Evolutionary conservation across 768 basidiomycete genomes (phyloP).

Genomic region (Epithele typhae): DNA sequence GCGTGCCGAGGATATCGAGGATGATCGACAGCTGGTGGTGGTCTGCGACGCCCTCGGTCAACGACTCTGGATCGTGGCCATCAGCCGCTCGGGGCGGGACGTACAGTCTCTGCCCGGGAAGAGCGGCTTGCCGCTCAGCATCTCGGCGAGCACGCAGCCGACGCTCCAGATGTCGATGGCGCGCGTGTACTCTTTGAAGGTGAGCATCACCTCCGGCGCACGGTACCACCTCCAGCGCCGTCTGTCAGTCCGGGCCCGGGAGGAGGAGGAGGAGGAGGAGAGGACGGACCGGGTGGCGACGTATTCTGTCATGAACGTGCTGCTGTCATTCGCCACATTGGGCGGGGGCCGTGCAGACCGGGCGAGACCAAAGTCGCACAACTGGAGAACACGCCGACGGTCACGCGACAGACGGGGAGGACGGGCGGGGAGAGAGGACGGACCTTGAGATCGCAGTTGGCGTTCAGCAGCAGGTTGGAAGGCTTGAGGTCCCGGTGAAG

Average conservation of each 20-base stretch:
- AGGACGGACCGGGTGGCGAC: slow-evolving; percentile 77
- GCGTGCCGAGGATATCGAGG: slow-evolving; percentile 89
- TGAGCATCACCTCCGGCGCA: slow-evolving; percentile 97
- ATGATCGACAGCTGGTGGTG: slow-evolving; percentile 93
- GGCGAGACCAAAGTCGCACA: slow-evolving; percentile 87
- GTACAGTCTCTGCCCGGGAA: slow-evolving; percentile 94
- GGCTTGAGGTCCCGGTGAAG: slow-evolving; percentile 96
- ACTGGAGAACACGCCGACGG: slow-evolving; percentile 31
- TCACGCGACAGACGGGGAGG: background rate
- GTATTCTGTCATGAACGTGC: slow-evolving; percentile 89
- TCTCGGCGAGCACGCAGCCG: slow-evolving; percentile 85
- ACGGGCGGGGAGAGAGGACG: slow-evolving; percentile 12
- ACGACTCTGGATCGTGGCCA: too few species aligned
- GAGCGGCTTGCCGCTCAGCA: slow-evolving; percentile 86
- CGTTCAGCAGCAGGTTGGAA: slow-evolving; percentile 91
- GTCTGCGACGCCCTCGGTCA: slow-evolving; percentile 35
- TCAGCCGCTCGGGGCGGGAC: slow-evolving; percentile 25
- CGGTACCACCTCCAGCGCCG: slow-evolving; percentile 75
- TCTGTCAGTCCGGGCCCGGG: too few species aligned
- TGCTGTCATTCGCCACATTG: slow-evolving; percentile 67
- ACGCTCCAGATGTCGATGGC: slow-evolving; percentile 88
- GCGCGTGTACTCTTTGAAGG: slow-evolving; percentile 92
- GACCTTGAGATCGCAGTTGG: slow-evolving; percentile 95
- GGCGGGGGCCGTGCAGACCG: slow-evolving; percentile 73
- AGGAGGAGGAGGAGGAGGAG: background rate